Conservation (phyloP, 2,329 filamentous ascomycete species). For the Xylariaceae sp. region DNA sequence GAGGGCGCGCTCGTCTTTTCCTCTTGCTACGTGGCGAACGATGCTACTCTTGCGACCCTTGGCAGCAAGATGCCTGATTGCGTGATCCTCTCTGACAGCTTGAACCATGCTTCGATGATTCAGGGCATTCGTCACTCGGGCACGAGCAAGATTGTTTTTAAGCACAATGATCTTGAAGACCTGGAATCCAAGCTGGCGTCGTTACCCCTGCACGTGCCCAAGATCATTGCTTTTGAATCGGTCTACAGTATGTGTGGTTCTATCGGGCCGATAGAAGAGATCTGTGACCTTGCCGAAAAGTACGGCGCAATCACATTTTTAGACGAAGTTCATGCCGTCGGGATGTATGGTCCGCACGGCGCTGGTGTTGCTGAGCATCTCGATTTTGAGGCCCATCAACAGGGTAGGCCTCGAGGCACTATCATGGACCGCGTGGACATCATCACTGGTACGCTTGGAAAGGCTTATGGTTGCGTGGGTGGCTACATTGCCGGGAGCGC, state of each 20-base stretch:
- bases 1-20: constrained; percentile 92
- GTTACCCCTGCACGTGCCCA: constrained; percentile 77
- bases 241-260: constrained; percentile 99
- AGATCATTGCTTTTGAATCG: constrained; percentile 98
- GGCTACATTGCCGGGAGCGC: constrained; percentile 92
- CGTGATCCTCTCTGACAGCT: constrained; percentile 93
- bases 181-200: constrained; percentile 89
- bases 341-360: constrained; percentile 96
- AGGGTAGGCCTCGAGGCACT: constrained; percentile 71
- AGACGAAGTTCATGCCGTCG: constrained; percentile 97
- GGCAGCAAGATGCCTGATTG: constrained; percentile 95
- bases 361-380: constrained; percentile 97
- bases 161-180: constrained; percentile 94
- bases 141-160: constrained; percentile 96
- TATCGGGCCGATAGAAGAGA: constrained; percentile 90
- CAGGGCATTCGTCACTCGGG: constrained; percentile 97
- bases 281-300: constrained; percentile 94
- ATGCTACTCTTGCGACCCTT: constrained; percentile 93
- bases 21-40: constrained; percentile 97
- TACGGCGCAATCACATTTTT: constrained; percentile 97
- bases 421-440: constrained; percentile 97
- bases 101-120: constrained; percentile 99
- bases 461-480: constrained; percentile 95
- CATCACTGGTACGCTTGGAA: constrained; percentile 94
- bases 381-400: constrained; percentile 81